Base-by-base conservation (phyloP, 257 asterid species). In the Petrea volubilis region DNA sequence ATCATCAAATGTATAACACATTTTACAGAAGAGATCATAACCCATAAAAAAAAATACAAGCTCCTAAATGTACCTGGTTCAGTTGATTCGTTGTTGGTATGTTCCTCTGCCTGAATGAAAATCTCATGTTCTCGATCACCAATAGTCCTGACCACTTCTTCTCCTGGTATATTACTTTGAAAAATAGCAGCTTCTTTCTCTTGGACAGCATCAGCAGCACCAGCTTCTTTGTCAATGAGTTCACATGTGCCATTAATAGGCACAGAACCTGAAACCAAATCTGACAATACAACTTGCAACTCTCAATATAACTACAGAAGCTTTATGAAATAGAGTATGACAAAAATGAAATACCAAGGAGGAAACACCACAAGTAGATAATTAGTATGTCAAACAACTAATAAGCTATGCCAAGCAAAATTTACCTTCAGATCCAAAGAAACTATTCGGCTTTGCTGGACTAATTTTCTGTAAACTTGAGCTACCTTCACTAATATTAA, bases 361-460 rank as follows among this genome's bases (percentile, higher is more conserved):
- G 11, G 56, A 53, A 29, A 43, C 2, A 14, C 53, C 3, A 10
- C 15, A 10, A 20, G 29, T 21, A 3, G 5, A 31, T 20, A 27
- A 7, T 34, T 43, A n/a, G 57, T 31, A 55, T 51, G 62, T 58
- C 5, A 27, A 43, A 53, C 18, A 62, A 36, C 11, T 21, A 20
- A 18, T 31, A 25, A 60, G 51, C 56, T 49, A 62, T 34, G 15
- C 23, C n/a, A 57, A 67, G 36, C 31, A 36, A 8, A 24, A 68
- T 40, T 27, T 65, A 78, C 86, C 81, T 78, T 17, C 53, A 40
- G 64, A 46, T 47, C 59, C 41, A 58, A 51, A 67, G 51, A 23
- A 59, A 23, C 49, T 50, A 34, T 6, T 27, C 33, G 75, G 63
- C 52, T 38, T 46, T 12, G 64, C 51, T 51, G 67, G 60, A 69